Evolutionary conservation across 177 flowering plant genomes (phyloP).

Genomic region (Tripterygium wilfordii): DNA sequence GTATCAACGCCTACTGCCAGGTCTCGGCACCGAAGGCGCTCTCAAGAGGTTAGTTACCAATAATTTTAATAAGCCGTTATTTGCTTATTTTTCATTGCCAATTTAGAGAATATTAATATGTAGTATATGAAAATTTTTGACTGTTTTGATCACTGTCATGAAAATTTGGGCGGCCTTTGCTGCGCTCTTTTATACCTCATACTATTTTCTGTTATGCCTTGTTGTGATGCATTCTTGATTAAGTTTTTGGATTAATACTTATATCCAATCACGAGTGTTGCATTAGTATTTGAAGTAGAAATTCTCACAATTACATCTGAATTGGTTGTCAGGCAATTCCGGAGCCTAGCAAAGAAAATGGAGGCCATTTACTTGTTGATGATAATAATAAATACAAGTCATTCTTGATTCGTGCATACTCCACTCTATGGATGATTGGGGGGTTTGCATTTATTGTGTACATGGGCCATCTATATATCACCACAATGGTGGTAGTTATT

Average conservation of each 20-base stretch:
- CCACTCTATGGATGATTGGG: slow-evolving; percentile 87
- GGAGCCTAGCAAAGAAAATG: slow-evolving; percentile 56
- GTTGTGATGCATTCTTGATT: not conserved
- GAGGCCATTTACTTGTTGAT: slow-evolving; percentile 54
- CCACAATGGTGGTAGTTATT: slow-evolving; percentile 90
- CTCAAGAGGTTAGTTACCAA: slow-evolving; percentile 51
- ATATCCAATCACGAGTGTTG: not conserved
- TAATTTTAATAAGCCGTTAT: not conserved
- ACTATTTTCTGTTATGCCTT: too few species aligned
- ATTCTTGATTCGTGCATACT: slow-evolving; percentile 60
- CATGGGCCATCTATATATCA: slow-evolving; percentile 90
- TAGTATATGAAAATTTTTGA: not conserved
- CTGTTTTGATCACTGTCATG: not conserved
- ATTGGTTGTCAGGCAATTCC: slow-evolving; percentile 34
- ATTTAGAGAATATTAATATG: not conserved
- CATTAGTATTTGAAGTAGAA: not conserved
- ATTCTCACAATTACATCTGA: too few species aligned
- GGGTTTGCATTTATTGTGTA: slow-evolving; percentile 69
- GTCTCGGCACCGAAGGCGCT: slow-evolving; percentile 57
- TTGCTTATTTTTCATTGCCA: not conserved
- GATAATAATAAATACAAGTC: slow-evolving; percentile 76
- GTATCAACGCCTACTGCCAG: slow-evolving; percentile 34
- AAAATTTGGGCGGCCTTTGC: too few species aligned
- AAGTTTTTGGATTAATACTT: not conserved
- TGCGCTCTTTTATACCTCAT: too few species aligned